Evolutionary conservation across 1,139 yeast genomes (phyloP), one percentile per base, ranked within the genome.

Genomic region (Suhomyces wounanorum): DNA sequence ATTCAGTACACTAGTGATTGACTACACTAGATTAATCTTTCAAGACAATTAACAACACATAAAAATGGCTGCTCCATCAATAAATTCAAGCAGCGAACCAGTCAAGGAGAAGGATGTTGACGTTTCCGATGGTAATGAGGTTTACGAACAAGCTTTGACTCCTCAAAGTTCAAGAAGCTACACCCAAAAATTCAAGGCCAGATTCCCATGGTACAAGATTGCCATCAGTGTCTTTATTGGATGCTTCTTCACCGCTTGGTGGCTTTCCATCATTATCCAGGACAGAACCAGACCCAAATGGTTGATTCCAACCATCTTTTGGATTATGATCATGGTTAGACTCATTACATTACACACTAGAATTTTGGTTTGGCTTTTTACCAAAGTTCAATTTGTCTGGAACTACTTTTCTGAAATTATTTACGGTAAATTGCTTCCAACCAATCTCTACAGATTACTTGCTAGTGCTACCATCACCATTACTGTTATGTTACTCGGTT

Each of bases 201-300:
- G 41, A 16, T 54, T 45, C 41, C 61, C 62, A 4, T 55, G 51
- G 52, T 58, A 39, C 39, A 65, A 54, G 43, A 45, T 69, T 8
- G 64, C 65, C 3, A 49, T 68, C 30, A 72, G 72, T 50, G 49
- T 73, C 13, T 61, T 77, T 37, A 52, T 67, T 35, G 80, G 77
- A 1, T 64, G 70, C 39, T 79, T 84, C 57, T 83, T 83, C 72
- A 83, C 88, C 4, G 77, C 84, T 3, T 84, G 88, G 88, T 84
- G 87, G 87, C 62, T 83, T 37, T 78, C 86, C 13, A 81, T 84
- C 48, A 51, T 84, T 28, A 78, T 76, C 50, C 88, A 83, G 62
- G 64, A 75, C 5, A 73, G 74, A 56, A 80, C 78, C 48, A 72
- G 87, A 57, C 81, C 66, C 58, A 61, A 77, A 57, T 84, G 89